Conservation (phyloP, 2,329 filamentous ascomycete genomes). For the Epichloe hybrida region DNA sequence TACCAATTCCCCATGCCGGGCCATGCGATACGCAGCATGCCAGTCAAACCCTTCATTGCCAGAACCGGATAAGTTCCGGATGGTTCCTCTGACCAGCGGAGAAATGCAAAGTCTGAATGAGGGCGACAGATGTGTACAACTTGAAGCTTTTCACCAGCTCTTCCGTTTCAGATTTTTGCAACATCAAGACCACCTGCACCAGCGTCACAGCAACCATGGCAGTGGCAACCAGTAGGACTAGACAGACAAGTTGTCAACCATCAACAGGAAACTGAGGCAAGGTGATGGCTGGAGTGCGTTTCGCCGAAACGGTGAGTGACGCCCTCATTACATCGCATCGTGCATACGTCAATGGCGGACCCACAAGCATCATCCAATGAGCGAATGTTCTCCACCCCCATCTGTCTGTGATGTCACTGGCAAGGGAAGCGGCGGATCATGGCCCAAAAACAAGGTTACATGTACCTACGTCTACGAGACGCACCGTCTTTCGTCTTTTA, state of each 20-base stretch:
- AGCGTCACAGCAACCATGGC: too few relatives aligned
- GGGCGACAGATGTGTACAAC: too few relatives aligned
- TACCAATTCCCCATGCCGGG: neutral
- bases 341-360: neutral
- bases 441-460: neutral
- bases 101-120: too few relatives aligned
- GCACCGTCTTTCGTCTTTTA: neutral
- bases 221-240: too few relatives aligned
- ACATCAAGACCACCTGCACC: too few relatives aligned
- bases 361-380: neutral
- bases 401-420: constrained; percentile 2
- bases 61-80: neutral
- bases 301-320: constrained; percentile 2
- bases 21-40: neutral
- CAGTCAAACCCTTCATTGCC: neutral
- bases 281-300: neutral
- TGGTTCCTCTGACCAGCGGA: neutral
- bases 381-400: neutral
- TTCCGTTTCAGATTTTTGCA: too few relatives aligned
- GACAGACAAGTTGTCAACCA: neutral
- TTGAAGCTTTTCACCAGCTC: too few relatives aligned
- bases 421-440: neutral
- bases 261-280: neutral
- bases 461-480: neutral
- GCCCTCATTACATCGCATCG: too few relatives aligned